Conservation (phyloP, 192 early-diverging fungal species). For the Coemansia sp. region DNA sequence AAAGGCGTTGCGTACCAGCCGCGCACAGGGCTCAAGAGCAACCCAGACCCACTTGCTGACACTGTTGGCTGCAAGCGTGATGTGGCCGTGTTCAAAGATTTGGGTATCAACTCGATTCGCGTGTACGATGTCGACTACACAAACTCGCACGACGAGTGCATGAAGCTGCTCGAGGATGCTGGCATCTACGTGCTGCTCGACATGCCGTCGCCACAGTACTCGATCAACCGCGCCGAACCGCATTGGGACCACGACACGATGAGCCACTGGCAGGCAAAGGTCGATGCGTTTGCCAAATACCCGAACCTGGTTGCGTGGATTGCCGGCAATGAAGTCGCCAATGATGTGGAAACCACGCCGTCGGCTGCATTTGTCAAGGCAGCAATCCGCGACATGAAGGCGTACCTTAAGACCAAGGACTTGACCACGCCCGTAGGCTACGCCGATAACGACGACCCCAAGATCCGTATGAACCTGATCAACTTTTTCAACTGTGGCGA, state of each 20-base stretch:
- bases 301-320: conserved; percentile 66
- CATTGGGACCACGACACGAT: conserved; percentile 60
- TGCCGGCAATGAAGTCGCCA: conserved; percentile 76
- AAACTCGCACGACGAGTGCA: conserved; percentile 68
- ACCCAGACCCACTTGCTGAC: conserved; percentile 63
- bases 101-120: conserved; percentile 68
- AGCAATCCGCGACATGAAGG: conserved; percentile 65
- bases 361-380: conserved; percentile 70
- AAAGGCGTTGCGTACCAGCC: conserved; percentile 77
- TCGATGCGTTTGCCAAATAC: conserved; percentile 69
- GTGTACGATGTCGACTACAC: conserved; percentile 69
- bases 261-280: conserved; percentile 58
- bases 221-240: conserved; percentile 64
- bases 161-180: conserved; percentile 62
- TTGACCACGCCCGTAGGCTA: conserved; percentile 70
- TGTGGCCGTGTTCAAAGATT: conserved; percentile 61
- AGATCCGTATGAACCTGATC: conserved; percentile 64
- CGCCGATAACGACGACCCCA: conserved; percentile 68
- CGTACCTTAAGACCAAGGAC: conserved; percentile 56
- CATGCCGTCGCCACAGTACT: conserved; percentile 59
- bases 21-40: conserved; percentile 37
- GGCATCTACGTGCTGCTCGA: conserved; percentile 73
- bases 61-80: conserved; percentile 64
- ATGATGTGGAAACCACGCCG: conserved; percentile 61
- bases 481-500: conserved; percentile 72